Conservation (phyloP, 2,329 filamentous ascomycete genomes). For the Paraconiothyrium brasiliense region DNA sequence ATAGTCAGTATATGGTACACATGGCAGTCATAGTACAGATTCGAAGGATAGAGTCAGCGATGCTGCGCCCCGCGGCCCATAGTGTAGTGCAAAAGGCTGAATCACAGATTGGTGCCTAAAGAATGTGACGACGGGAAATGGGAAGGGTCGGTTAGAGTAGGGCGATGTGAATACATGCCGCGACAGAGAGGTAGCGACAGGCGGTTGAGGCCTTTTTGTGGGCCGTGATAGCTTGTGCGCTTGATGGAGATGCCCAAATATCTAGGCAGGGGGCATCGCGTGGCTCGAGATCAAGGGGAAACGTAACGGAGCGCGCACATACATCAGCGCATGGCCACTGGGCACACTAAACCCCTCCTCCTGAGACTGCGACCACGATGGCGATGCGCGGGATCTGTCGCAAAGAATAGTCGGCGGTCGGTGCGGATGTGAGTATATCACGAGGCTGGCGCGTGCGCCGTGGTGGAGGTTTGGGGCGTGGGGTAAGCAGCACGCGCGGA, state of each 20-base stretch:
- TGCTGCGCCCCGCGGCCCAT: slow-evolving; percentile 35
- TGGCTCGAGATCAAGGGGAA: slow-evolving; percentile 29
- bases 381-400: slow-evolving; percentile 28
- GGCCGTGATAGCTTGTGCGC: slow-evolving; percentile 20
- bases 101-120: slow-evolving; percentile 35
- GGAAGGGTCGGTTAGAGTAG: slow-evolving; percentile 7
- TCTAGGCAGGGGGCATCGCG: slow-evolving; percentile 20
- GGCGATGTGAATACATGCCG: slow-evolving; percentile 12
- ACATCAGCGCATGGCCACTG: slow-evolving; percentile 43
- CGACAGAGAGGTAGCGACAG: slow-evolving; percentile 10
- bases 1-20: slow-evolving; percentile 29
- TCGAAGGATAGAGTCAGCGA: slow-evolving; percentile 1
- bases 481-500: slow-evolving; percentile 21
- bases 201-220: background rate
- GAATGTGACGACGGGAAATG: slow-evolving; percentile 21
- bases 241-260: slow-evolving; percentile 20
- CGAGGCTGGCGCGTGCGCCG: slow-evolving; percentile 37
- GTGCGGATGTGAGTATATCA: slow-evolving; percentile 27
- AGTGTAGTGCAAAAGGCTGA: slow-evolving; percentile 34
- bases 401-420: slow-evolving; percentile 17
- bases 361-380: slow-evolving; percentile 27
- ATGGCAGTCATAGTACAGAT: background rate
- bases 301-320: slow-evolving; percentile 40
- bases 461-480: slow-evolving; percentile 9
- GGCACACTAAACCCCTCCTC: slow-evolving; percentile 25